A percentile compares a stretch with the other conserved stretches of the same genome.
These are phyloP conservation scores for Penicillium paradoxum DNA, from an alignment of 495 filamentous ascomycete genomes.

Conservation along the genomic window DNA sequence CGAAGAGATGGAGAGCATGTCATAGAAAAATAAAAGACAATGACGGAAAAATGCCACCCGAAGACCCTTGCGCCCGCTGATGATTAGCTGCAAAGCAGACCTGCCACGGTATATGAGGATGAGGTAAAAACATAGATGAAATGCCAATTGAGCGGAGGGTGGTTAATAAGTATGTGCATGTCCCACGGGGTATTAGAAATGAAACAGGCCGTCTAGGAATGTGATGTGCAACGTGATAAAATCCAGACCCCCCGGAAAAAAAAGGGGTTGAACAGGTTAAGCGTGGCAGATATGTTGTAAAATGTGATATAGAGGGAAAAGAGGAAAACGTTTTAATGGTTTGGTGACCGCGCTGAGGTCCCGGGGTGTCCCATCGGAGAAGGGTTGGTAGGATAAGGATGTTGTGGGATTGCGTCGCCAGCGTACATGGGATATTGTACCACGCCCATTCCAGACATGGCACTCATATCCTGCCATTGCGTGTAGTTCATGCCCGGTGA, in stretches of 20 bases:
- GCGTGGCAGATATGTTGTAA: background rate
- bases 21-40: slow-evolving; percentile 12
- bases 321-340: background rate
- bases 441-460: slow-evolving; percentile 31
- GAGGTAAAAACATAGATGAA: slow-evolving; percentile 18
- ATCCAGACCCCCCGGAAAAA: background rate
- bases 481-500: slow-evolving; percentile 33
- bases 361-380: slow-evolving; percentile 38
- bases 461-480: slow-evolving; percentile 36
- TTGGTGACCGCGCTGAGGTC: slow-evolving; percentile 20
- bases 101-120: slow-evolving; percentile 29
- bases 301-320: background rate
- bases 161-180: slow-evolving; percentile 11
- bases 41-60: slow-evolving; percentile 31
- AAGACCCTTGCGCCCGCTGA: slow-evolving; percentile 43
- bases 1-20: slow-evolving; percentile 16
- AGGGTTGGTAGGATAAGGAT: slow-evolving; percentile 22
- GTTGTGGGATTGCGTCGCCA: slow-evolving; percentile 27
- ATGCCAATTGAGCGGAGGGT: slow-evolving; percentile 16
- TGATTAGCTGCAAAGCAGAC: slow-evolving; percentile 38
- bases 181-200: slow-evolving; percentile 33
- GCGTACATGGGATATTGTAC: slow-evolving; percentile 40
- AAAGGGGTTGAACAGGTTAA: background rate
- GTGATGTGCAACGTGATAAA: slow-evolving; percentile 20
- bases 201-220: slow-evolving; percentile 30